Base-by-base conservation (phyloP, 2,329 filamentous ascomycete genomes). In the Thielaviopsis musarum region DNA sequence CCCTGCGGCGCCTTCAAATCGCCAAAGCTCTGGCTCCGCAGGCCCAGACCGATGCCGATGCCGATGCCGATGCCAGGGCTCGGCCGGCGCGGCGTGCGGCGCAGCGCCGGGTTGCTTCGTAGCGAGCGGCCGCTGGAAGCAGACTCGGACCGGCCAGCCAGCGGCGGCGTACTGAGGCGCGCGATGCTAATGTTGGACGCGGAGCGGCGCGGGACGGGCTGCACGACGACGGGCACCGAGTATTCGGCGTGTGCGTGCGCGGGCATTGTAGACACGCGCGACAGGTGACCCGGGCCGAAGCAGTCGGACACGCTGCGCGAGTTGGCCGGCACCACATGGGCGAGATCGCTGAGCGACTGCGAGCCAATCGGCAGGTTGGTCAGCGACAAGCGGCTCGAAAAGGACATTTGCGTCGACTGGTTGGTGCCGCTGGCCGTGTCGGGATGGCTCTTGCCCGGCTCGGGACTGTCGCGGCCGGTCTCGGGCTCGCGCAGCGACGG, bases 21-120 rank as follows among this genome's bases (percentile, higher is more conserved):
- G 3, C 5, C n/a, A 21, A 49, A 49, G n/a, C 45, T 21, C n/a
- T 21, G 45, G n/a, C n/a, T 49, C 2, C 41, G 41, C 15, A 17
- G 41, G 3, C n/a, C n/a, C 17, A 49, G 17, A 10, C 45, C n/a
- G 6, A 49, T 49, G 4, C 45, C 45, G n/a, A 21, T 21, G 7
- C 45, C 45, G 17, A 21, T 49, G 45, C 45, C 45, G 6, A 49
- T 7, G 7, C 45, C 9, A 10, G 45, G n/a, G 45, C 45, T 91
- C 70, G 84, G 73, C 69, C 78, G 78, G 68, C 73, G 77, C 69
- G 84, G 82, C 63, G 80, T 78, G 64, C 88, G 81, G 66, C 89
- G 80, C 62, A 93, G 78, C 54, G 85, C 83, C 64, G 85, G 85
- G 62, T 84, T 71, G 68, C 72, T 67, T 77, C 74, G 70, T 77